Conservation (phyloP, 1,284 basidiomycete species). For the Austroboletus rostrupii region DNA sequence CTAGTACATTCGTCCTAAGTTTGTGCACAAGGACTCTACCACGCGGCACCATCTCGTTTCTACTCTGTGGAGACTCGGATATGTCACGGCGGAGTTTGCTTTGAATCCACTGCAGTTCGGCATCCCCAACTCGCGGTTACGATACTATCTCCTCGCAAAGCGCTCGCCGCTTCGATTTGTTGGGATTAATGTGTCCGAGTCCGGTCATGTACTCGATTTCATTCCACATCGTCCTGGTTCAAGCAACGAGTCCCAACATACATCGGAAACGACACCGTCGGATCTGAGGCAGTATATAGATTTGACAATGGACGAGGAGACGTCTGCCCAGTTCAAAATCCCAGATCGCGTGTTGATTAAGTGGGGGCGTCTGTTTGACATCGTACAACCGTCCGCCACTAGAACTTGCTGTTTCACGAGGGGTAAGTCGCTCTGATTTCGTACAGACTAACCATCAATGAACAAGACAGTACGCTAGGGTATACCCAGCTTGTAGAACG, state of each 20-base stretch:
- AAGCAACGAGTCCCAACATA: not conserved
- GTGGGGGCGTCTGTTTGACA: slow-evolving; percentile 77
- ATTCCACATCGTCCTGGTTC: slow-evolving; percentile 16
- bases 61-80: slow-evolving; percentile 49
- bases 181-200: slow-evolving; percentile 13
- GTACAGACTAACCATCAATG: not conserved
- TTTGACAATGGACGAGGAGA: slow-evolving; percentile 19
- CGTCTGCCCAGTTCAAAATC: slow-evolving; percentile 34
- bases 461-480: slow-evolving; percentile 37
- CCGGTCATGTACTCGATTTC: slow-evolving; percentile 15
- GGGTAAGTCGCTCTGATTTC: slow-evolving; percentile 39
- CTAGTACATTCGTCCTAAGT: slow-evolving; percentile 6
- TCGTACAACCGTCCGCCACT: slow-evolving; percentile 58
- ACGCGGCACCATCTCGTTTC: slow-evolving; percentile 53
- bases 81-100: slow-evolving; percentile 57
- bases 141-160: slow-evolving; percentile 76
- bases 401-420: slow-evolving; percentile 76
- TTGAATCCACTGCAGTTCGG: slow-evolving; percentile 73
- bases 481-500: slow-evolving; percentile 74
- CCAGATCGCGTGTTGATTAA: slow-evolving; percentile 62
- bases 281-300: slow-evolving; percentile 54
- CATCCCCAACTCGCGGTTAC: slow-evolving; percentile 72
- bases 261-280: slow-evolving; percentile 3
- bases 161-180: slow-evolving; percentile 36
- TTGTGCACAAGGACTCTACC: slow-evolving; percentile 50